Evolutionary conservation across 768 basidiomycete genomes (phyloP).

Genomic region (Tubosaeta brunneosetosa): DNA sequence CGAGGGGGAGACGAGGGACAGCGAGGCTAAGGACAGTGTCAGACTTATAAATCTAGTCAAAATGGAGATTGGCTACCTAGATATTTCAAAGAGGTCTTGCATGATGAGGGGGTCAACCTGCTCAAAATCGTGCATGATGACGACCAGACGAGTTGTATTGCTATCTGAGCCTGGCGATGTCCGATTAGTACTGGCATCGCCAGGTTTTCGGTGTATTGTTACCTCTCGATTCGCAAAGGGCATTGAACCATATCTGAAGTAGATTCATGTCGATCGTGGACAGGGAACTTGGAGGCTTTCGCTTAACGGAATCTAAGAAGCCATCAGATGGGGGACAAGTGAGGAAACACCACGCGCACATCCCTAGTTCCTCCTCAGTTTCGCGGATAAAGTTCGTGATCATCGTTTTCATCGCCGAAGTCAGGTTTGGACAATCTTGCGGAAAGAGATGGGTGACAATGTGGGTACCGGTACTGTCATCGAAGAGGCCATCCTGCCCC

Average conservation of each 20-base stretch:
- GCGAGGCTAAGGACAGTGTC: conserved; percentile 39
- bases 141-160: conserved; percentile 40
- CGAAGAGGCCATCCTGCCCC: conserved; percentile 22
- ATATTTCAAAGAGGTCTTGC: conserved; percentile 68
- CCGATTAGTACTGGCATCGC: neutral
- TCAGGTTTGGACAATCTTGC: conserved; percentile 50
- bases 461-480: conserved; percentile 14
- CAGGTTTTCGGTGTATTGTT: conserved; percentile 12
- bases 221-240: conserved; percentile 38
- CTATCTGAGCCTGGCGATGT: conserved; percentile 11
- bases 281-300: conserved; percentile 46
- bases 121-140: conserved; percentile 72
- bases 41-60: neutral
- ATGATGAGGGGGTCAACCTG: conserved; percentile 59
- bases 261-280: conserved; percentile 59
- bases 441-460: conserved; percentile 51
- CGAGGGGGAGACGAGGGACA: conserved; percentile 50
- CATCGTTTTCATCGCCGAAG: conserved; percentile 50
- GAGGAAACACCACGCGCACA: conserved; percentile 14
- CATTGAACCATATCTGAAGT: conserved; percentile 57
- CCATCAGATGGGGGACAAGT: neutral
- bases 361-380: conserved; percentile 28
- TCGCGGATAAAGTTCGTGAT: conserved; percentile 49
- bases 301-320: conserved; percentile 35
- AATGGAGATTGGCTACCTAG: conserved; percentile 44